Base-by-base conservation (phyloP, 1,139 yeast genomes). In the Suhomyces kunorum region DNA sequence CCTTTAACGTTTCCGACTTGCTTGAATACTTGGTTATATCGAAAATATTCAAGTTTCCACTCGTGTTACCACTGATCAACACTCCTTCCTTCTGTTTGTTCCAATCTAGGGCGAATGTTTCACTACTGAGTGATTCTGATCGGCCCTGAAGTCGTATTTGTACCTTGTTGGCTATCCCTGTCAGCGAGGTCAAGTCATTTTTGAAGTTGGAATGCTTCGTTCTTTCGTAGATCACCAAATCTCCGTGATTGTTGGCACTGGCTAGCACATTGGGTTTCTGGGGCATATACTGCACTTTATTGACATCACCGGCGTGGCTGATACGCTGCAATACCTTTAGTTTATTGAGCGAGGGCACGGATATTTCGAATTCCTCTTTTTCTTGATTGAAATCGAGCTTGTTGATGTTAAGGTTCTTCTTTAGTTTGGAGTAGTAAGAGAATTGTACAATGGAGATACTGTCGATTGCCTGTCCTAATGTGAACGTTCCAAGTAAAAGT, bases 191-290 rank as follows among this genome's bases (percentile, higher is more conserved):
- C 27, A 56, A 49, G 18, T 58, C 54, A 42, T 58, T 68, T 45
- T 61, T 59, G 53, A 69, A 68, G 49, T 65, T 66, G 34, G 80
- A 67, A 49, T 75, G 80, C 46, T 73, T 75, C 1, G 83, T 77
- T 44, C 83, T 57, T 53, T 78, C 80, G 49, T 70, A 78, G 4
- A 78, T 58, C 22, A 63, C 63, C 39, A 77, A 45, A 30, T 66
- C 66, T 2, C 77, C 77, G 16, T 53, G 42, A 47, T 66, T 69
- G 47, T 69, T 71, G 24, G 66, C 63, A 50, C 71, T 64, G 14
- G 76, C 76, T 22, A 71, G 59, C 3, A 71, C 58, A 38, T 71
- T 71, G 11, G 74, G 74, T 45, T 70, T 68, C 46, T 70, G 76
- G 9, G 75, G 74, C 72, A 67, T 67, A 45, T 41, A 71, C 26